Base-by-base conservation (phyloP, 164 flowering plant species). In the Umbilicus rupestris region DNA sequence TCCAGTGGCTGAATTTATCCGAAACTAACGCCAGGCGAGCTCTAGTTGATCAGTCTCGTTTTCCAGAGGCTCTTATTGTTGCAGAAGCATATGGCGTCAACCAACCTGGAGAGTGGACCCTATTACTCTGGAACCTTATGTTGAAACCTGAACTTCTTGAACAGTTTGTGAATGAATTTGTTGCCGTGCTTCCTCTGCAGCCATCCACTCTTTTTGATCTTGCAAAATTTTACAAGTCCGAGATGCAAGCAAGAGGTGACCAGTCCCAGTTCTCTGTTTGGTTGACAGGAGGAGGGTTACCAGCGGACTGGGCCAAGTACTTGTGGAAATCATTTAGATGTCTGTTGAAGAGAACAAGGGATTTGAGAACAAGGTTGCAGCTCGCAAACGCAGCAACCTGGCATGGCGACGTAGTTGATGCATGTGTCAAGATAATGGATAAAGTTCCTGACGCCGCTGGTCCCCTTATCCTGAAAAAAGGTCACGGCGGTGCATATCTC, bases 51-150 rank as follows among this genome's bases (percentile, higher is more conserved):
- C 99, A 92, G 71, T 84, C 97, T n/a, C 89, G 92, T 39, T 95
- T 95, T 76, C 97, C 84, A 57, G 99, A 95, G 70, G 99, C 98
- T 26, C 78, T 92, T 29, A 86, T 92, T 65, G 97, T 95, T 47
- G 97, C 99, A 2, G 99, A 95, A 71, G 97, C 97, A 11, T 95
- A 95, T 71, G 76, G 78, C 65, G 89, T 95, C 26, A 92, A 95
- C 76, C 96, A 87, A 77, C 95, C 99, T 10, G 75, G 91, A 55
- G 99, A 92, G 69, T 95, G 99, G 99, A 97, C 92, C 16, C 77
- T 80, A 20, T 97, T 92, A 2, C 79, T 95, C 20, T 95, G 99
- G 99, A 87, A 92, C 65, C 98, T 88, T 73, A 95, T 95, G 99
- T 83, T 90, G 45, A 90, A 86, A 65, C 99, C 99, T 19, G 99